Evolutionary conservation across 257 asterid species (phyloP), one percentile per base, ranked within the genome.

Genomic region (Parsonsia alboflavescens): DNA sequence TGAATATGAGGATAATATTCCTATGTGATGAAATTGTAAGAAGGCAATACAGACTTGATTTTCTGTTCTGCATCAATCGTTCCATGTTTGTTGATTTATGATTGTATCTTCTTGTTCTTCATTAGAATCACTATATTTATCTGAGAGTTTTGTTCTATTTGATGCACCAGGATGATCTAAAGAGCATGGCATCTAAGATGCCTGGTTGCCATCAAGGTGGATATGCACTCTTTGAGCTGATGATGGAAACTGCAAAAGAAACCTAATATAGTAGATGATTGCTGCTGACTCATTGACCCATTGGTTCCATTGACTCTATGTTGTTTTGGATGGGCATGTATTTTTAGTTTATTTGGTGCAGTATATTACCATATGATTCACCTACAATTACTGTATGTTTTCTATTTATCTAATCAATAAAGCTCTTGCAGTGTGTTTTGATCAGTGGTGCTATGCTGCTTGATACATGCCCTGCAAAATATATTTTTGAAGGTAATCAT

Each of bases 121-220:
- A 3, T 52, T 36, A 44, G 19, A 0, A 16, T 42, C 53, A 69
- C 44, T n/a, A 4, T 26, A 30, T 30, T 63, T 33, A 36, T 63
- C 36, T 59, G 56, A 7, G 63, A 57, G 19, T 3, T 39, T 53
- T 74, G 21, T 53, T 57, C 13, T 30, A 10, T 73, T 77, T 66
- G 42, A 48, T 39, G 73, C 75, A 56, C 69, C 92, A 93, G 98
- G 80, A 84, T 73, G 84, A 88, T 30, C 59, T 93, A 82, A 89
- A 77, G 71, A 77, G 64, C 19, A 70, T 81, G 87, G 53, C 83
- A 49, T 73, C 82, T 19, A 86, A 86, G 81, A 93, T 93, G 98
- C 98, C 97, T 39, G 98, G 98, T 73, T 93, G 98, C 70, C 98
- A 91, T 81, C 89, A 82, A 80, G 98, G 98, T 84, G 98, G 96